A percentile compares a stretch with the other conserved stretches of the same genome.
Evolutionary conservation across 1,284 basidiomycete species (phyloP).

Genomic region (Sporisorium reilianum): DNA sequence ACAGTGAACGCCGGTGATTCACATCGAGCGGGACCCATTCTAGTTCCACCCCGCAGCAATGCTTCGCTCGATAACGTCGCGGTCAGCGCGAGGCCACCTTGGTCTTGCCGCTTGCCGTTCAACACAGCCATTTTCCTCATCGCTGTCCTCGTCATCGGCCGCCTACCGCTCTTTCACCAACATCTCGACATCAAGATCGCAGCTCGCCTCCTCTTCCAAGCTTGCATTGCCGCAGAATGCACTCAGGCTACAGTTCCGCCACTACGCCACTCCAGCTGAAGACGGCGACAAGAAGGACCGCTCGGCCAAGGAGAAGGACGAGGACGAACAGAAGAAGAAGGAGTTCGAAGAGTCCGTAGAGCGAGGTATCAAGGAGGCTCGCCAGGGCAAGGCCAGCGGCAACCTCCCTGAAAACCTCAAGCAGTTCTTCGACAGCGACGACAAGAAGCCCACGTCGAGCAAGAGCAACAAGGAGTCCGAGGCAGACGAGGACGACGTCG

Average conservation of each 20-base stretch:
- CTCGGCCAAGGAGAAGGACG: constrained; percentile 26
- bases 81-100: constrained; percentile 28
- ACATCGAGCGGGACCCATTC: neutral
- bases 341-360: constrained; percentile 59
- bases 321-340: constrained; percentile 44
- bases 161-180: constrained; percentile 25
- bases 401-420: constrained; percentile 59
- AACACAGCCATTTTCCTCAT: constrained; percentile 11
- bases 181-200: constrained; percentile 27
- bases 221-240: constrained; percentile 9
- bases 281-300: constrained; percentile 37
- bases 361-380: constrained; percentile 59
- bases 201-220: constrained; percentile 18
- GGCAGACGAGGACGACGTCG: constrained; percentile 35
- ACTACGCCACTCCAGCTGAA: constrained; percentile 52
- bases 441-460: constrained; percentile 30
- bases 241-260: constrained; percentile 16
- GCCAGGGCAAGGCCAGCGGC: constrained; percentile 46
- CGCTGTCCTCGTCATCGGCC: constrained; percentile 13
- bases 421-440: constrained; percentile 57
- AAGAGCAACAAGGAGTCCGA: constrained; percentile 40
- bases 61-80: constrained; percentile 48
- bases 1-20: neutral
- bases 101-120: constrained; percentile 26
- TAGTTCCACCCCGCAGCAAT: constrained; percentile 10